Percentiles rank a stretch among this genome's conserved stretches.
Conservation (phyloP, 176 grass and related monocot species). For the Triticum turgidum region DNA sequence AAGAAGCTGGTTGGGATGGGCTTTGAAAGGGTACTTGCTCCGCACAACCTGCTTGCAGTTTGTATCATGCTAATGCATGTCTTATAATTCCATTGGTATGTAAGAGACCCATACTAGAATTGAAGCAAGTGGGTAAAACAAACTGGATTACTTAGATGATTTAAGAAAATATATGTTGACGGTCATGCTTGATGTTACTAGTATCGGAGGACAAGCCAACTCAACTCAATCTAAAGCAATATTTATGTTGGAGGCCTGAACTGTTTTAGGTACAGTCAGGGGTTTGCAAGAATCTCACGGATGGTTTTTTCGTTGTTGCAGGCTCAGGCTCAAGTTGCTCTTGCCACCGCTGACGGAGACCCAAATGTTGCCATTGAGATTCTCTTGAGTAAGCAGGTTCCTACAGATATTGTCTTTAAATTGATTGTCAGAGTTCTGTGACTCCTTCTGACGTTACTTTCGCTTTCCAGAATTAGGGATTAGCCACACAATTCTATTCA, state of each 20-base stretch:
- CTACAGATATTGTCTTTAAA: neutral
- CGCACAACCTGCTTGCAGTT: neutral
- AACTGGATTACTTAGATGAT: neutral
- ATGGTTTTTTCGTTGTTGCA: conserved; percentile 36
- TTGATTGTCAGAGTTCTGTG: neutral
- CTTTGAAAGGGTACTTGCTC: conserved; percentile 80
- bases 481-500: neutral
- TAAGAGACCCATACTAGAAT: too few relatives aligned
- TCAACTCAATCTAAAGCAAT: neutral
- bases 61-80: neutral
- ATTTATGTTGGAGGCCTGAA: neutral
- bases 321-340: conserved; percentile 92
- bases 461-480: conserved; percentile 27
- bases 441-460: neutral
- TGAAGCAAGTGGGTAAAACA: neutral
- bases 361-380: conserved; percentile 77
- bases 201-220: neutral
- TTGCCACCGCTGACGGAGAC: conserved; percentile 80
- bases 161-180: neutral
- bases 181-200: neutral
- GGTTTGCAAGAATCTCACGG: neutral
- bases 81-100: too few relatives aligned
- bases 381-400: conserved; percentile 83
- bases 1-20: conserved; percentile 86
- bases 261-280: neutral